Evolutionary conservation across 352 stramenopile species (phyloP).

Genomic region (Globisporangium alternatum): DNA sequence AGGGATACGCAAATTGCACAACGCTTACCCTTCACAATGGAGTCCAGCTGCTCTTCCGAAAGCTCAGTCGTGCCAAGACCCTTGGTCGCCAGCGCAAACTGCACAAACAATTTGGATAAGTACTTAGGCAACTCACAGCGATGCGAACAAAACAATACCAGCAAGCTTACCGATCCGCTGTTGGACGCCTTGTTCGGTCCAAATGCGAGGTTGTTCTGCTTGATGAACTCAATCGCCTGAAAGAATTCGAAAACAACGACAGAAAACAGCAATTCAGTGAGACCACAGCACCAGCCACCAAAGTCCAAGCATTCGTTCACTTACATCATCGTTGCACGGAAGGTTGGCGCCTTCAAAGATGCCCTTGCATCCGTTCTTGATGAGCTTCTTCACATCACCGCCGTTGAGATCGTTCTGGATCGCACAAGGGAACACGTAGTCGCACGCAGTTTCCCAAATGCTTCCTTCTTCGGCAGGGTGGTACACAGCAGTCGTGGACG

Average conservation of each 20-base stretch:
- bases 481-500: constrained; percentile 86
- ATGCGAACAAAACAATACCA: background rate
- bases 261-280: background rate
- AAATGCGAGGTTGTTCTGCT: constrained; percentile 81
- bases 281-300: background rate
- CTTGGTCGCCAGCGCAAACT: constrained; percentile 68
- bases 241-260: background rate
- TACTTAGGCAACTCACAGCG: background rate
- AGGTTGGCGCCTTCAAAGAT: constrained; percentile 88
- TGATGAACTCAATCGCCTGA: constrained; percentile 73
- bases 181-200: constrained; percentile 87
- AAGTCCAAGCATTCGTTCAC: background rate
- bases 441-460: constrained; percentile 90
- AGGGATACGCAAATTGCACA: background rate
- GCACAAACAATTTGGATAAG: background rate
- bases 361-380: constrained; percentile 89
- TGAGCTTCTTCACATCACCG: constrained; percentile 59
- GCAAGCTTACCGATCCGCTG: constrained; percentile 49
- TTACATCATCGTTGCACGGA: constrained; percentile 68
- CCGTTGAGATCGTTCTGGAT: constrained; percentile 92
- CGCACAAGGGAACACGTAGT: constrained; percentile 97
- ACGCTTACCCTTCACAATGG: constrained; percentile 62
- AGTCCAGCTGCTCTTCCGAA: constrained; percentile 57
- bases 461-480: constrained; percentile 67
- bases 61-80: constrained; percentile 54